Evolutionary conservation across 2,329 filamentous ascomycete genomes (phyloP).

Genomic region (Bipolaris bicolor): DNA sequence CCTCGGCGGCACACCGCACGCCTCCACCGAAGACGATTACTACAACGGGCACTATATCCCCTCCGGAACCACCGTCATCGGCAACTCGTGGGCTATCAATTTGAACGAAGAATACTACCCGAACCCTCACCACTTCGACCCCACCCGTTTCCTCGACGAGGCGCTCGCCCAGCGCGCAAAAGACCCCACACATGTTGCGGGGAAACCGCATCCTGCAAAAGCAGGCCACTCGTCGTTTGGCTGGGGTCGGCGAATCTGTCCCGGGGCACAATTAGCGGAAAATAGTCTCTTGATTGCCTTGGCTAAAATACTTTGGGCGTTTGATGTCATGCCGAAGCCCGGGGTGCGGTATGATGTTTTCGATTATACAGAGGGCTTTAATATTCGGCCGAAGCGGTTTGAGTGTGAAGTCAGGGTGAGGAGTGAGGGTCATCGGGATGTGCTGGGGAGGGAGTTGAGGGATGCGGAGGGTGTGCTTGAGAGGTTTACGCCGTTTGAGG

Average conservation of each 20-base stretch:
- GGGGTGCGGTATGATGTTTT: conserved; percentile 48
- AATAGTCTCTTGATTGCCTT: conserved; percentile 44
- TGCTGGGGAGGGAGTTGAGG: conserved; percentile 39
- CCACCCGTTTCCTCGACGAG: conserved; percentile 48
- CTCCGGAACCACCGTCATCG: conserved; percentile 54
- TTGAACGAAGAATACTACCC: conserved; percentile 51
- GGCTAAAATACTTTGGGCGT: conserved; percentile 45
- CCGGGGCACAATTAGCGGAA: conserved; percentile 40
- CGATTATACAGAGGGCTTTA: conserved; percentile 52
- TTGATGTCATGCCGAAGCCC: conserved; percentile 41
- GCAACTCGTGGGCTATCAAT: conserved; percentile 55
- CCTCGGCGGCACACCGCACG: conserved; percentile 56
- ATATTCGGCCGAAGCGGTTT: conserved; percentile 48
- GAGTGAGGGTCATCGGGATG: conserved; percentile 37
- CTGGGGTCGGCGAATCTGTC: conserved; percentile 44
- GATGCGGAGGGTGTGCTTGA: conserved; percentile 42
- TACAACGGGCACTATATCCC: conserved; percentile 59
- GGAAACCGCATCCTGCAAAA: conserved; percentile 39
- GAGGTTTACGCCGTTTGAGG: conserved; percentile 43
- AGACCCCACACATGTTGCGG: conserved; percentile 18
- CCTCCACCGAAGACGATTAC: conserved; percentile 55
- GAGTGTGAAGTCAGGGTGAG: conserved; percentile 43
- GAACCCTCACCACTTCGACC: conserved; percentile 50
- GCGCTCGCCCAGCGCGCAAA: conserved; percentile 26
- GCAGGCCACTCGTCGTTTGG: conserved; percentile 45